Evolutionary conservation across 2,329 filamentous ascomycete genomes (phyloP).

Genomic region (Colletotrichum plurivorum): DNA sequence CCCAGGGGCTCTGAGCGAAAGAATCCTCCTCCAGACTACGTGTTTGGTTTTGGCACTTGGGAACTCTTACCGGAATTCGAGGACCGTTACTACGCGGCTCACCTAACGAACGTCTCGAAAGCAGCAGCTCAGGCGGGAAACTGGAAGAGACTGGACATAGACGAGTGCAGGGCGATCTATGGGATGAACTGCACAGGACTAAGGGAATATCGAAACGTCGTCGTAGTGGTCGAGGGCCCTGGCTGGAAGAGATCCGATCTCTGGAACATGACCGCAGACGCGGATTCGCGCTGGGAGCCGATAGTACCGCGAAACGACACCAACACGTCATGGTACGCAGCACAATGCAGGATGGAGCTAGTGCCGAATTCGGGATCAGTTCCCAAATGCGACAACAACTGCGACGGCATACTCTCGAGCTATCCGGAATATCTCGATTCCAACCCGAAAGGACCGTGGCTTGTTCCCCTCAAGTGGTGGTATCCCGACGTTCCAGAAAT

Average conservation of each 20-base stretch:
- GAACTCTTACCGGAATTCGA: too few species aligned
- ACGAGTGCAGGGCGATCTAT: background rate
- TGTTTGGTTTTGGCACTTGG: too few species aligned
- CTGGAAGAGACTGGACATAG: background rate
- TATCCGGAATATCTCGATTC: background rate
- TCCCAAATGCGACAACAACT: background rate
- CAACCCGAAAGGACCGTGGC: background rate
- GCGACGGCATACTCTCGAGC: background rate
- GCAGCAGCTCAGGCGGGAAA: background rate
- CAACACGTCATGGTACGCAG: slow-evolving; percentile 25
- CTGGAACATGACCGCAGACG: slow-evolving; percentile 1
- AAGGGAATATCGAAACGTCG: slow-evolving; percentile 14
- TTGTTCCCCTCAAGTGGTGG: background rate
- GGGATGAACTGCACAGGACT: background rate
- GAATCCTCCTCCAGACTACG: too few species aligned
- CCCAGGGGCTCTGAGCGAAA: too few species aligned
- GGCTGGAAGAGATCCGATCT: slow-evolving; percentile 23
- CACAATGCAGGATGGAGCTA: slow-evolving; percentile 4
- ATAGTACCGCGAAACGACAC: slow-evolving; percentile 2
- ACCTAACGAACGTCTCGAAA: background rate
- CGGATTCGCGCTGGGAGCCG: background rate
- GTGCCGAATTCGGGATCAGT: background rate
- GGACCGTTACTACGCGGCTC: background rate
- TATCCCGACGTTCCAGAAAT: background rate
- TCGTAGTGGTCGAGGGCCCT: slow-evolving; percentile 1